These are phyloP conservation scores for Tympanopsis confertula DNA, from an alignment of 2,329 filamentous ascomycete genomes.

Conservation along the genomic window DNA sequence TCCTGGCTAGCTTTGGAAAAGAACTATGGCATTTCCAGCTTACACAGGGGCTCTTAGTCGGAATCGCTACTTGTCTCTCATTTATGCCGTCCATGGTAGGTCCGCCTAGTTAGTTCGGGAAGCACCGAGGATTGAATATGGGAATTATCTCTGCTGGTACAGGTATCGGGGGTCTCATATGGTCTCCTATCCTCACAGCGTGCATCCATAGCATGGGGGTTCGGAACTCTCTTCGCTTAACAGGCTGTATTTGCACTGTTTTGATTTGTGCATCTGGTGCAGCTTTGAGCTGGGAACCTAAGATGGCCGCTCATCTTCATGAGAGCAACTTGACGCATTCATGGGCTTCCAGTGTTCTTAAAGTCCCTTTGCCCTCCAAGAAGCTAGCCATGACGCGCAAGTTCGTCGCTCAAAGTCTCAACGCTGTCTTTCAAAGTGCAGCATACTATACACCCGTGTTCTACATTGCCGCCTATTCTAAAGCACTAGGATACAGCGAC, in stretches of 20 bases:
- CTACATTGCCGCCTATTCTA: constrained; percentile 23
- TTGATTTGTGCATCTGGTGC: constrained; percentile 9
- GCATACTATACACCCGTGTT: constrained; percentile 24
- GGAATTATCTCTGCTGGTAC: constrained; percentile 22
- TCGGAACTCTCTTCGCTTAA: constrained; percentile 21
- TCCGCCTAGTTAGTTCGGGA: constrained; percentile 23
- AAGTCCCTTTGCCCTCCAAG: constrained; percentile 19
- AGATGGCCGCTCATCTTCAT: constrained; percentile 6
- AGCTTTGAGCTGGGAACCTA: not conserved
- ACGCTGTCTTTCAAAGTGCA: constrained; percentile 20
- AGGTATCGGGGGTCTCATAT: constrained; percentile 22
- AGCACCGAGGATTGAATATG: constrained; percentile 21
- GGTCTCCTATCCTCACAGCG: constrained; percentile 10
- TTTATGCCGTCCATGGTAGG: constrained; percentile 25
- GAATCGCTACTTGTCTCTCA: constrained; percentile 21
- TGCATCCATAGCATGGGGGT: constrained; percentile 14
- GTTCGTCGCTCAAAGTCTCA: constrained; percentile 22
- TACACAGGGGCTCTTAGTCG: constrained; percentile 21
- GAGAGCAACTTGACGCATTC: constrained; percentile 13
- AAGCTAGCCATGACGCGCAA: constrained; percentile 16
- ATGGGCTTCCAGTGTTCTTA: constrained; percentile 3
- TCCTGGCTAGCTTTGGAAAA: constrained; percentile 19
- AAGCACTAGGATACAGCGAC: constrained; percentile 20
- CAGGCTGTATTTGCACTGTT: constrained; percentile 15
- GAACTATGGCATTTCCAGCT: constrained; percentile 11